Evolutionary conservation across 2,329 filamentous ascomycete species (phyloP).

Genomic region (Pseudocercospora crystallina): DNA sequence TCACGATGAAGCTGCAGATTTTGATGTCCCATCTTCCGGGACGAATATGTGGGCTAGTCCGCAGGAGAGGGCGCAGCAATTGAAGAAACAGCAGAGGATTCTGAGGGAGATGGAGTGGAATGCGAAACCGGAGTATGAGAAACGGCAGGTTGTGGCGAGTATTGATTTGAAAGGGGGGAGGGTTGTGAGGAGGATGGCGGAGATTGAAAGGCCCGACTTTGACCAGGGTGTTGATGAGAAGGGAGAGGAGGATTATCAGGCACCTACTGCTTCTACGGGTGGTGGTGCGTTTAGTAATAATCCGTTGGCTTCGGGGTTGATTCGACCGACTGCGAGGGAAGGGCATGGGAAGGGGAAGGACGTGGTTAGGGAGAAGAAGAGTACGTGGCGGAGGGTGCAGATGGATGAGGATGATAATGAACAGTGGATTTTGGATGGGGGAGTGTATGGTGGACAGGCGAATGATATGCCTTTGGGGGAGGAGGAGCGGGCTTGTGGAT

Average conservation of each 20-base stretch:
- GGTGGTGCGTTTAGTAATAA: slow-evolving; percentile 68
- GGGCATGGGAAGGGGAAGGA: slow-evolving; percentile 55
- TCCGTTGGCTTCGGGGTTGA: slow-evolving; percentile 64
- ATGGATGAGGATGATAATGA: slow-evolving; percentile 56
- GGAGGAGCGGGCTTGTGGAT: slow-evolving; percentile 16
- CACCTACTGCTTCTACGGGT: slow-evolving; percentile 33
- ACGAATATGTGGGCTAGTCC: slow-evolving; percentile 81
- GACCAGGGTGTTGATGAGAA: slow-evolving; percentile 27
- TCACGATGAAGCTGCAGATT: slow-evolving; percentile 79
- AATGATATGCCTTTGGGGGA: slow-evolving; percentile 4
- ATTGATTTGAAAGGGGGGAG: slow-evolving; percentile 78
- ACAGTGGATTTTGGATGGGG: slow-evolving; percentile 54
- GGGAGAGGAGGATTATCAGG: slow-evolving; percentile 22
- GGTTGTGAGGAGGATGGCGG: slow-evolving; percentile 69
- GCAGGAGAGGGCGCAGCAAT: slow-evolving; percentile 74
- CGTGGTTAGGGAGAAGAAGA: slow-evolving; percentile 36
- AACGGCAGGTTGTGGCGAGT: slow-evolving; percentile 77
- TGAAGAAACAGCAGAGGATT: slow-evolving; percentile 82
- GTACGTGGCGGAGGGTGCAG: slow-evolving; percentile 51
- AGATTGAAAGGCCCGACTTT: slow-evolving; percentile 56
- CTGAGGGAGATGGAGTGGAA: slow-evolving; percentile 85
- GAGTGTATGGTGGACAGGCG: slow-evolving; percentile 43
- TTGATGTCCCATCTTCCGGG: slow-evolving; percentile 60
- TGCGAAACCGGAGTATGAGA: slow-evolving; percentile 82
- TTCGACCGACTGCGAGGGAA: slow-evolving; percentile 60